These are phyloP conservation scores for Epichloe uncinata DNA, from an alignment of 2,329 filamentous ascomycete species.

Conservation along the genomic window DNA sequence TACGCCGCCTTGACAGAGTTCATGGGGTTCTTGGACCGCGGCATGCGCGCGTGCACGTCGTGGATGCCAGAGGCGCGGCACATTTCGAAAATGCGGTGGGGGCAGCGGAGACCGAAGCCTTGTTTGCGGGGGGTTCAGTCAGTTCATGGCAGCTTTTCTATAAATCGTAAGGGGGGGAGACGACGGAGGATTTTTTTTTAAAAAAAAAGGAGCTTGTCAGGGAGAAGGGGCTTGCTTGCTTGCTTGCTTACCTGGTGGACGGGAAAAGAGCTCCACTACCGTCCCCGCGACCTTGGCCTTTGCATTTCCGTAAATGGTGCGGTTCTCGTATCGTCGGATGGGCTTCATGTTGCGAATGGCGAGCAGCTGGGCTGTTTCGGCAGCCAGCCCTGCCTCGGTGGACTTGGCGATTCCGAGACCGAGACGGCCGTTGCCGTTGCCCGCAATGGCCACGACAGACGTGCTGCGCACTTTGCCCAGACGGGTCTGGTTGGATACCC, in stretches of 20 bases:
- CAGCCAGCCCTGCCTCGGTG: conserved; percentile 54
- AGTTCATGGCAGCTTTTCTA: no score
- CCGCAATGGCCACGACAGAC: conserved; percentile 69
- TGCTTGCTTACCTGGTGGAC: conserved; percentile 64
- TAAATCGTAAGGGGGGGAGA: neutral
- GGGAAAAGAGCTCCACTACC: conserved; percentile 64
- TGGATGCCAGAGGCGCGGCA: conserved; percentile 74
- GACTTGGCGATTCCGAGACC: conserved; percentile 88
- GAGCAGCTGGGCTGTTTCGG: conserved; percentile 59
- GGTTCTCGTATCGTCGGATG: conserved; percentile 78
- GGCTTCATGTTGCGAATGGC: conserved; percentile 89
- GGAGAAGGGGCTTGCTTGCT: neutral
- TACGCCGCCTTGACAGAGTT: conserved; percentile 91
- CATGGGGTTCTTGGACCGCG: conserved; percentile 86
- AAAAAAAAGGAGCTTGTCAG: neutral
- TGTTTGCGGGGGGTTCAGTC: conserved; percentile 21
- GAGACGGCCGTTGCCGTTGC: conserved; percentile 73
- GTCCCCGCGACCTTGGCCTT: conserved; percentile 79
- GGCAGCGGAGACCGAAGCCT: conserved; percentile 92
- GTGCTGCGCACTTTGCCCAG: conserved; percentile 78
- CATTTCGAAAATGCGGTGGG: conserved; percentile 89
- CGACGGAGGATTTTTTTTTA: neutral
- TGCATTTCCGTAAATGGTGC: conserved; percentile 82
- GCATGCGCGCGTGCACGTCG: conserved; percentile 73
- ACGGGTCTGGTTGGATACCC: conserved; percentile 85